Evolutionary conservation across 2,329 filamentous ascomycete genomes (phyloP).

Genomic region (Teratosphaeria gauchensis): DNA sequence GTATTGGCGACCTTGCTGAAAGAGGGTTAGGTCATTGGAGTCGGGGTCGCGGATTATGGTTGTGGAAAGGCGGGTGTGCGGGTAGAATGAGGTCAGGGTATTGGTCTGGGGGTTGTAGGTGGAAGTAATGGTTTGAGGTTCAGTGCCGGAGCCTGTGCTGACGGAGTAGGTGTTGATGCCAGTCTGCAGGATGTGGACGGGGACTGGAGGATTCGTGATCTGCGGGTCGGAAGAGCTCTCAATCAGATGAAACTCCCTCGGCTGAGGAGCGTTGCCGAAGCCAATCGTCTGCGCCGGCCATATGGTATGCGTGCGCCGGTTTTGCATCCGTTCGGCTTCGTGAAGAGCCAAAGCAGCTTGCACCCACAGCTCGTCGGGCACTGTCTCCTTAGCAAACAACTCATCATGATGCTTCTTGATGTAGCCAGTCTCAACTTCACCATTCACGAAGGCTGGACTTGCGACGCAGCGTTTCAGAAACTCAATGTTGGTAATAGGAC

Average conservation of each 20-base stretch:
- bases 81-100: conserved; percentile 65
- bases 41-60: conserved; percentile 59
- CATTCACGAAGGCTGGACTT: conserved; percentile 70
- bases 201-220: conserved; percentile 25
- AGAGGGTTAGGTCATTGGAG: conserved; percentile 56
- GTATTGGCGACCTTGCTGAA: conserved; percentile 57
- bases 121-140: conserved; percentile 32
- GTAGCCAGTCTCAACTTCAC: conserved; percentile 90
- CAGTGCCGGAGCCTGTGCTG: conserved; percentile 26
- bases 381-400: conserved; percentile 57
- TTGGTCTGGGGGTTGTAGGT: conserved; percentile 37
- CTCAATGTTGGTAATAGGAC: conserved; percentile 89
- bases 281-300: conserved; percentile 33
- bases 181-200: conserved; percentile 44
- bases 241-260: conserved; percentile 51
- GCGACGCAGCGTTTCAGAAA: conserved; percentile 84
- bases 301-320: conserved; percentile 28
- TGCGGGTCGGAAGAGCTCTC: conserved; percentile 36
- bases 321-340: conserved; percentile 16
- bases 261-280: conserved; percentile 51
- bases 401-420: conserved; percentile 79
- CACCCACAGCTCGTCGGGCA: conserved; percentile 65
- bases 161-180: conserved; percentile 41
- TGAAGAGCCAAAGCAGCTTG: conserved; percentile 74
- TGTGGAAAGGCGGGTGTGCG: conserved; percentile 66